These are phyloP conservation scores for Monosporascus sp. DNA, from an alignment of 2,329 filamentous ascomycete species.

Conservation along the genomic window DNA sequence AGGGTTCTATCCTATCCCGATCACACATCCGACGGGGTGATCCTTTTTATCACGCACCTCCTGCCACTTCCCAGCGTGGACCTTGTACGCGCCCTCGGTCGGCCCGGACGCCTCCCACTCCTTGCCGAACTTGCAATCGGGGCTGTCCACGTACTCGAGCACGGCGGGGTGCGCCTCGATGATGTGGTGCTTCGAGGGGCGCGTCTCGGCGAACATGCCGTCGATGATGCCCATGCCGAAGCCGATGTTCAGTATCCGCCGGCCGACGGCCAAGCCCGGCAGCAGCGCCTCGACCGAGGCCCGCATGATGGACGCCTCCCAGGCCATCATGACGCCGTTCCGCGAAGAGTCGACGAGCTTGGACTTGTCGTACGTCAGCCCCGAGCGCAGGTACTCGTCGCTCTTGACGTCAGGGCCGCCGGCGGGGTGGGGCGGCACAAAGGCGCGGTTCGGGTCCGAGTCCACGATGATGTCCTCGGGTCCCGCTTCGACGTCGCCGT, in stretches of 20 bases:
- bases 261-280: constrained; percentile 37
- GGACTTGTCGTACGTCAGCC: constrained; percentile 57
- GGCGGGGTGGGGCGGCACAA: constrained; percentile 28
- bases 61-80: constrained; percentile 76
- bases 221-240: constrained; percentile 92
- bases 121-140: constrained; percentile 46
- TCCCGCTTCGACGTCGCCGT: constrained; percentile 11
- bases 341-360: constrained; percentile 68
- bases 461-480: constrained; percentile 20
- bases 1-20: no score
- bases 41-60: constrained; percentile 44
- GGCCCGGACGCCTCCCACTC: constrained; percentile 51
- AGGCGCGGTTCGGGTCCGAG: constrained; percentile 22
- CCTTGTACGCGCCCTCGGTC: constrained; percentile 62
- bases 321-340: constrained; percentile 92
- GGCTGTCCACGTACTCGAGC: constrained; percentile 52
- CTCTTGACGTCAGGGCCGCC: constrained; percentile 50
- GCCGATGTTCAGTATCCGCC: constrained; percentile 76
- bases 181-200: constrained; percentile 71
- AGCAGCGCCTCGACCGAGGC: constrained; percentile 66
- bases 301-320: constrained; percentile 84
- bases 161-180: constrained; percentile 81
- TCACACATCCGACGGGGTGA: no score
- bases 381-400: constrained; percentile 63
- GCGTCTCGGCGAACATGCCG: constrained; percentile 63